Conservation (phyloP, 139 green algal genomes). For the Tetradesmus obliquus region DNA sequence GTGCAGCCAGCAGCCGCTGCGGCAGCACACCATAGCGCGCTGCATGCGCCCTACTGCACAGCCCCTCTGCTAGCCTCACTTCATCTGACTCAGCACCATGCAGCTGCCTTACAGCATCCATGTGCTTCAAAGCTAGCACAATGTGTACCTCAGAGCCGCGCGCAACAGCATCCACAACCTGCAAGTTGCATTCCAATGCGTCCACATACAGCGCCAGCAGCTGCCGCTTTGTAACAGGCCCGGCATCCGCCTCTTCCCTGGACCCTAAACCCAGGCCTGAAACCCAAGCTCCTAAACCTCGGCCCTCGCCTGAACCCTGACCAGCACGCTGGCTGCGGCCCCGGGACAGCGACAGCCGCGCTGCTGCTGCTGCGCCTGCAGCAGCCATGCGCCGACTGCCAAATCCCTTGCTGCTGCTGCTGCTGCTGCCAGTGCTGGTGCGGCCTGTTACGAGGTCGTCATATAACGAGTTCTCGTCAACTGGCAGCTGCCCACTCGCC, state of each 20-base stretch:
- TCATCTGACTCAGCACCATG: background rate
- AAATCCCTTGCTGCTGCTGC: conserved; percentile 6
- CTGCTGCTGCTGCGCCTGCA: conserved; percentile 13
- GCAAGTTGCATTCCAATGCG: background rate
- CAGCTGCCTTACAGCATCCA: conserved; percentile 34
- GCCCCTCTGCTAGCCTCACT: conserved; percentile 34
- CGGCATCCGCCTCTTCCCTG: background rate
- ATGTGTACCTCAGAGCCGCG: conserved; percentile 48
- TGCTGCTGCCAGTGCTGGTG: conserved; percentile 24
- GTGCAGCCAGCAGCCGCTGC: background rate
- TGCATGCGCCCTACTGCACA: conserved; percentile 38
- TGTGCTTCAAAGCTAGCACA: background rate
- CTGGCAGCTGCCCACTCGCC: conserved; percentile 25
- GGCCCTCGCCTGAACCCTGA: background rate
- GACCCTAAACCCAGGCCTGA: background rate
- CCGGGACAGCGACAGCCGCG: background rate
- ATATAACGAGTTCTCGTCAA: conserved; percentile 2
- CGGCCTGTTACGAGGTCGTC: background rate
- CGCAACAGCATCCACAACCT: conserved; percentile 41
- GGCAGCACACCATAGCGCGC: conserved; percentile 37
- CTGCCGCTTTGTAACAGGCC: conserved; percentile 32
- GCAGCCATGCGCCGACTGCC: background rate
- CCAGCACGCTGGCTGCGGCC: background rate
- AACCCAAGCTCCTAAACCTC: background rate
- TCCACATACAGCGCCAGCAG: conserved; percentile 34